Conservation (phyloP, 2,329 filamentous ascomycete genomes). For the Penicillium paneum region DNA sequence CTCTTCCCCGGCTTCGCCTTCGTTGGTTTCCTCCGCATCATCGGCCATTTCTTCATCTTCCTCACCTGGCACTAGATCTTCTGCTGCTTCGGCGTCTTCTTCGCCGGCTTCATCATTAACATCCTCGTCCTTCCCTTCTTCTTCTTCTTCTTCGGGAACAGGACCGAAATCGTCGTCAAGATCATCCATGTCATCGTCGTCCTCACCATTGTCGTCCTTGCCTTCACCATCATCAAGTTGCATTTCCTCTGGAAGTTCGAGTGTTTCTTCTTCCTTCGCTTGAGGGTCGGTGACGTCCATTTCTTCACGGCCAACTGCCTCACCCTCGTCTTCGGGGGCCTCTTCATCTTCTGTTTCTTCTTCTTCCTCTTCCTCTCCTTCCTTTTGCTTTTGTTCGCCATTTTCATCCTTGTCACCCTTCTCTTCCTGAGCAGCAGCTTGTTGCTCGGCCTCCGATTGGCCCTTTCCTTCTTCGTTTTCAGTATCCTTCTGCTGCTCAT, state of each 20-base stretch:
- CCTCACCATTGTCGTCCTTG: slow-evolving; percentile 51
- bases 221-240: slow-evolving; percentile 69
- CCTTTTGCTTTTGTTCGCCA: slow-evolving; percentile 49
- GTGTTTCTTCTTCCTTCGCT: slow-evolving; percentile 73
- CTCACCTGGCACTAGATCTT: slow-evolving; percentile 33
- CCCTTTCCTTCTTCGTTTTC: slow-evolving; percentile 68
- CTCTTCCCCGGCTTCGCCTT: slow-evolving; percentile 47
- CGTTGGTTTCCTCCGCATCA: slow-evolving; percentile 43
- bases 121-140: slow-evolving; percentile 31
- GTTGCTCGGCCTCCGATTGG: slow-evolving; percentile 54
- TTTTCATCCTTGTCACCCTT: slow-evolving; percentile 45
- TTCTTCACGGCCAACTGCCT: slow-evolving; percentile 61
- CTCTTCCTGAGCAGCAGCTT: slow-evolving; percentile 54
- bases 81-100: slow-evolving; percentile 30
- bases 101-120: slow-evolving; percentile 30
- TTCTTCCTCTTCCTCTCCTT: slow-evolving; percentile 52
- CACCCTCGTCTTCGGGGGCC: slow-evolving; percentile 56
- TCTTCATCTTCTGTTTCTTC: slow-evolving; percentile 59
- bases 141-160: slow-evolving; percentile 29
- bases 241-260: slow-evolving; percentile 85
- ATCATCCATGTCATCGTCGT: slow-evolving; percentile 47
- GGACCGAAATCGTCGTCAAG: slow-evolving; percentile 42
- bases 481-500: slow-evolving; percentile 64
- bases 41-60: slow-evolving; percentile 44
- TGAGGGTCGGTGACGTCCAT: slow-evolving; percentile 68